phyloP scores from a whole-genome alignment of 768 basidiomycete genomes.

The Tephrocybe sp. region DNA sequence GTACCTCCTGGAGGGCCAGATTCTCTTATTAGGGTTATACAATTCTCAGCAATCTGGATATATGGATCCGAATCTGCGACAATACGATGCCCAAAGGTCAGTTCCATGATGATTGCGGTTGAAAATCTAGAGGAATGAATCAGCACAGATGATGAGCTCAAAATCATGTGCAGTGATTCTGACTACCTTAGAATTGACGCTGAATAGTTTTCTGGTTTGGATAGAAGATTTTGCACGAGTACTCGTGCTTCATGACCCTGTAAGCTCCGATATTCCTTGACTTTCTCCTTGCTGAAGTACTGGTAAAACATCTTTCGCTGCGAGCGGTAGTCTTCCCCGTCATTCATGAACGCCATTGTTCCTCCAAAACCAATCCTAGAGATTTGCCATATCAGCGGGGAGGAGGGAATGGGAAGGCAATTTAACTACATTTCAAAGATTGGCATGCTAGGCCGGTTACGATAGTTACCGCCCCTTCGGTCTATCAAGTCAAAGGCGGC shows the following conservation, averaged over 20 bases:
- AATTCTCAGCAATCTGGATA: constrained; percentile 32
- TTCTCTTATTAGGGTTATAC: constrained; percentile 22
- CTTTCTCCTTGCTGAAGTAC: not conserved
- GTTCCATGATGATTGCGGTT: constrained; percentile 22
- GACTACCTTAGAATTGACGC: too few relatives aligned
- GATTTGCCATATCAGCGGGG: not conserved
- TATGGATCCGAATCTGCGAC: constrained; percentile 34
- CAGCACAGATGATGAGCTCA: too few relatives aligned
- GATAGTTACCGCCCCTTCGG: not conserved
- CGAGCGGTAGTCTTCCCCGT: not conserved
- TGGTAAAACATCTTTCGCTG: not conserved
- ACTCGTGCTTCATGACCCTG: not conserved
- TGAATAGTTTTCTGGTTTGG: not conserved
- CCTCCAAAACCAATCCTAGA: not conserved
- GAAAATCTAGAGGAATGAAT: constrained; percentile 2
- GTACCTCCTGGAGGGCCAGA: constrained; percentile 21
- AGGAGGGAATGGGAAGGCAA: not conserved
- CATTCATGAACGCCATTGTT: not conserved
- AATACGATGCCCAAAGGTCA: constrained; percentile 33
- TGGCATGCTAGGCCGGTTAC: not conserved
- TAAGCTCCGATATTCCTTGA: not conserved
- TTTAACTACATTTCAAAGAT: not conserved
- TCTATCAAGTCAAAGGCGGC: not conserved
- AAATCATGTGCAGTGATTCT: too few relatives aligned
- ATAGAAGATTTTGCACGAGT: not conserved